Evolutionary conservation across 371 early-diverging fungal genomes (phyloP), one percentile per base, ranked within the genome.

Genomic region (Mortierella sp.): DNA sequence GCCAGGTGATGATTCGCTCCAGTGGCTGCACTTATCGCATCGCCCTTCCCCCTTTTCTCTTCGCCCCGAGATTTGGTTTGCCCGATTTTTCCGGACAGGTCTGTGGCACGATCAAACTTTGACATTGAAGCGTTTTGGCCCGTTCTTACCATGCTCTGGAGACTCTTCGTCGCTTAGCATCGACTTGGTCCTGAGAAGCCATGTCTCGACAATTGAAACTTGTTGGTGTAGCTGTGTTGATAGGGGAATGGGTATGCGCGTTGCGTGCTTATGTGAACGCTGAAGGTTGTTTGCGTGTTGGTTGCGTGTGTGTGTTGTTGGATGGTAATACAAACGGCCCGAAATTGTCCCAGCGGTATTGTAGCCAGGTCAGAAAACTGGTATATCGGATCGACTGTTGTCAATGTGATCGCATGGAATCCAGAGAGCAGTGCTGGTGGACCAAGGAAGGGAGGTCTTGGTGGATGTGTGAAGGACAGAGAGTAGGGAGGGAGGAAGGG

Each of bases 81-180:
- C 16, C 47, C 58, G 59, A 59, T 60, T 54, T 53, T 28, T 39
- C 47, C 58, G 54, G 25, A 31, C 39, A 3, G 34, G 10, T 10
- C 34, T 7, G 34, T 34, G 4, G 34, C 34, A 34, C 34, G 34
- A 34, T 4, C 34, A 34, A 10, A 34, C 10, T 34, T 10, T 34
- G 34, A 10, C 34, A 34, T 7, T n/a, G n/a, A n/a, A n/a, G n/a
- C n/a, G n/a, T n/a, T n/a, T n/a, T n/a, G 19, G 10, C 1, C 27
- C 21, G 31, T 34, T 37, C 60, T 63, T 55, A 73, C 73, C 81
- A 81, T 54, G 81, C 81, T 49, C 79, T 71, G 8, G 78, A 76
- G 57, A 79, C 79, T 24, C 81, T 70, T 46, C 79, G 67, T 27
- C 81, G 57, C 44, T 81, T 81, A 53, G 65, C 70, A 68, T 80